Conservation (phyloP, 2,329 filamentous ascomycete species). For the Fusarium cicatricum region DNA sequence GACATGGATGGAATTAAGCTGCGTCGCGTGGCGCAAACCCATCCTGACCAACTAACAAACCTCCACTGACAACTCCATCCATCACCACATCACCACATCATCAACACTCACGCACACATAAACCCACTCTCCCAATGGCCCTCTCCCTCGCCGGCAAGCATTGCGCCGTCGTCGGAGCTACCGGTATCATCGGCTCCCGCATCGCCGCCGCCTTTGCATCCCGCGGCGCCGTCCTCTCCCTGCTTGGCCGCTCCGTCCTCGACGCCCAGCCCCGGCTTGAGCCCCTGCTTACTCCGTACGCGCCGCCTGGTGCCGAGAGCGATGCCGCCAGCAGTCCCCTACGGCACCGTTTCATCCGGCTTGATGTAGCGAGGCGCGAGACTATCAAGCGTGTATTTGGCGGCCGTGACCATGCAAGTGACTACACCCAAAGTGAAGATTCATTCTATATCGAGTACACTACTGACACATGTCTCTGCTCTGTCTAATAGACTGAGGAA, state of each 20-base stretch:
- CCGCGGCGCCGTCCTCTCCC: constrained; percentile 66
- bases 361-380: constrained; percentile 44
- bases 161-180: constrained; percentile 73
- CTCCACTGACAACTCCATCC: constrained; percentile 2
- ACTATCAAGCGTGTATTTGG: constrained; percentile 46
- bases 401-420: constrained; percentile 24
- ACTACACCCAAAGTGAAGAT: too few relatives aligned
- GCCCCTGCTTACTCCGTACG: constrained; percentile 42
- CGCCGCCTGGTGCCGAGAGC: constrained; percentile 10
- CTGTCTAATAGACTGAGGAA: constrained; percentile 9
- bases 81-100: neutral
- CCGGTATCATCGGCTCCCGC: constrained; percentile 73
- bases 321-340: constrained; percentile 24
- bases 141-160: constrained; percentile 56
- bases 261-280: constrained; percentile 54
- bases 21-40: neutral
- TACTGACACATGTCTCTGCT: neutral
- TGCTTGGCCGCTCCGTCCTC: constrained; percentile 65
- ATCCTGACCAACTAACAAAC: constrained; percentile 4
- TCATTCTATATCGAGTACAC: neutral
- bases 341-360: constrained; percentile 46
- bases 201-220: constrained; percentile 72
- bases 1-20: neutral
- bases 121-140: constrained; percentile 28
- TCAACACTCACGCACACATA: constrained; percentile 2